A percentile compares a stretch with the other conserved stretches of the same genome.
phyloP scores from a whole-genome alignment of 192 early-diverging fungal genomes.

The Radiomyces spectabilis region DNA sequence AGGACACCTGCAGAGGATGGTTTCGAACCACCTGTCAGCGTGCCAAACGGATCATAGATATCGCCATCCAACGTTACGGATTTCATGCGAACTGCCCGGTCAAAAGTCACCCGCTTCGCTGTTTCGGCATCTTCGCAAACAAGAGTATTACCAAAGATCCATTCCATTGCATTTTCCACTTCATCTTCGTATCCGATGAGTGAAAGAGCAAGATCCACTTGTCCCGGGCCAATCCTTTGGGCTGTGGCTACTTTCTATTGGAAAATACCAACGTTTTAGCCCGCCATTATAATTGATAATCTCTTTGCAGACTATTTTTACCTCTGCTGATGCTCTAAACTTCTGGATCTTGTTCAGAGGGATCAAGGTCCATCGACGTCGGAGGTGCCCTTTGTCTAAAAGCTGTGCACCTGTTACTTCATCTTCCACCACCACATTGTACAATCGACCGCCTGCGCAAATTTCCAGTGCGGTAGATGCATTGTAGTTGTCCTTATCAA shows the following conservation, averaged over 20 bases:
- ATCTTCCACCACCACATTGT: slow-evolving; percentile 90
- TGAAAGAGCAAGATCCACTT: slow-evolving; percentile 81
- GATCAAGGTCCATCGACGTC: slow-evolving; percentile 80
- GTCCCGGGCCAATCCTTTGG: slow-evolving; percentile 77
- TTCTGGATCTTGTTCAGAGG: slow-evolving; percentile 93
- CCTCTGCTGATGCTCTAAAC: slow-evolving; percentile 44
- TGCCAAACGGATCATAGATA: slow-evolving; percentile 92
- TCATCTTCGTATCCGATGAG: slow-evolving; percentile 78
- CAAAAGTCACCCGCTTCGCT: slow-evolving; percentile 85
- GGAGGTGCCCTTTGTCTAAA: slow-evolving; percentile 68
- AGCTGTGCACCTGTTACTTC: slow-evolving; percentile 79
- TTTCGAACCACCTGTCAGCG: slow-evolving; percentile 86
- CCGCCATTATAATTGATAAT: neutral
- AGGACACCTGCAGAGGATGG: slow-evolving; percentile 67
- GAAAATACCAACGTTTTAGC: neutral
- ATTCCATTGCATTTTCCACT: slow-evolving; percentile 79
- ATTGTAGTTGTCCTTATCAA: slow-evolving; percentile 61
- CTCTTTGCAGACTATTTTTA: neutral
- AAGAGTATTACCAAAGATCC: slow-evolving; percentile 90
- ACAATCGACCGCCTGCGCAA: slow-evolving; percentile 88
- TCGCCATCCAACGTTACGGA: slow-evolving; percentile 98
- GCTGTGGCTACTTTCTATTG: slow-evolving; percentile 56
- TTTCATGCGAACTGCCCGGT: slow-evolving; percentile 71
- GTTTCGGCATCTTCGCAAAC: slow-evolving; percentile 80
- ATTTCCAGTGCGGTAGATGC: slow-evolving; percentile 84